Base-by-base conservation (phyloP, 2,329 filamentous ascomycete genomes). In the Penicillium sp. region DNA sequence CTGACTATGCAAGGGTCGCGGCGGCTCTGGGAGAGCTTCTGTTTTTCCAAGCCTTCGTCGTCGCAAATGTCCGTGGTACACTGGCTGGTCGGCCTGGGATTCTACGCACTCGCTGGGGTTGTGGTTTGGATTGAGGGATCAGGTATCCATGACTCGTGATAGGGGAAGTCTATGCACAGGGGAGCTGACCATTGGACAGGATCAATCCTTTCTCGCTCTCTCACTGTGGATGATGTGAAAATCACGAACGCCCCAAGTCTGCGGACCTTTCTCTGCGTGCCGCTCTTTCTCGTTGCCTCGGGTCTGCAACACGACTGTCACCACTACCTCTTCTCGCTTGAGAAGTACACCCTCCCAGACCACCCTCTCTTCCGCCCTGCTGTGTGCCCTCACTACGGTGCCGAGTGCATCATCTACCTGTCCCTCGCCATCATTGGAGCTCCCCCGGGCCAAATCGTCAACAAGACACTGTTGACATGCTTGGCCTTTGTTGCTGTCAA, bases 311-410 rank as follows among this genome's bases (percentile, higher is more conserved):
- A 91, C 63, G 74, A 79, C 50, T 86, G 83, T 57, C 87, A 91
- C 60, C 68, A 69, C 39, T 75, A 90, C 54, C 76, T 93, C 14
- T 80, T 82, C 28, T 76, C 77, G 26, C 69, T 93, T 44, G 79
- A 80, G 60, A 91, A 89, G 59, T 97, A 98, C 66, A 86, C 85
- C 8, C 74, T 97, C 16, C 91, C 91, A 0, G 71, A 76, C 2
- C 76, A 84, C 44, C 82, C 83, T 2, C 68, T 85, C 41, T 98
- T 97, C 64, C 72, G 73, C 30, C 72, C 75, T 41, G 65, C 94
- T 15, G 68, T 96, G 26, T 94, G 86, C 54, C 89, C 93, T 13
- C 93, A 98, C 67, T 98, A 97, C 65, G 86, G 86, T 3, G 87
- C 84, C 57, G 93, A 97, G 69, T 90, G 87, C 59, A 62, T 85